Base-by-base conservation (phyloP, 2,329 filamentous ascomycete species). In the Aspergillus neotritici region DNA sequence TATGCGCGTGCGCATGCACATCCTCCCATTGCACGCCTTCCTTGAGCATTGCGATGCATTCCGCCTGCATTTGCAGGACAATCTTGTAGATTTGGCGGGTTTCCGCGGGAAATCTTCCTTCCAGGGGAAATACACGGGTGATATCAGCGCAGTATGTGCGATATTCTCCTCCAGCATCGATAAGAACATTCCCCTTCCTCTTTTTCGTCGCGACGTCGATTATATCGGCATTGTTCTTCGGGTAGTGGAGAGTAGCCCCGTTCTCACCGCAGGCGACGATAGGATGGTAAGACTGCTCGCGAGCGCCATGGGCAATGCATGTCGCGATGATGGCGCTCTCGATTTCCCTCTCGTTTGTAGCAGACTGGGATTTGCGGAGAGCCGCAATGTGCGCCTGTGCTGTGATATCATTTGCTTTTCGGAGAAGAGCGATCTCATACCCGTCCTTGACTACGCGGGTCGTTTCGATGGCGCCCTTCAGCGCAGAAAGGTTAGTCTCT, bases 161-260 rank as follows among this genome's bases (percentile, higher is more conserved):
- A 67, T 82, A 94, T 66, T 97, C 91, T 52, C 83, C 85, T 2
- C 88, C 90, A 1, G 91, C 90, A 62, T 98, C 91, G 4, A 98
- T 73, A 14, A 94, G 82, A 28, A 97, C 71, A 25, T 90, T 75
- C 58, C 90, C 80, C 44, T 83, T 78, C 25, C 59, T 63, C 42
- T 57, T 45, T 29, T 65, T 57, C 2, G 65, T 66, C 3, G 21
- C 40, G 2, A 54, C 46, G 17, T 83, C 80, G 3, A 70, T 69
- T 13, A 97, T 77, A 1, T 81, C 68, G 55, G 85, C 77, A 57
- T 94, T 76, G 62, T 98, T 97, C 41, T 77, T 79, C 34, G 79
- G 77, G 64, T 98, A 98, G 66, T 98, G 93, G 32, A 97, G 72
- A 0, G 86, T 90, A 11, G 85, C 82, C 5, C 86, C 89, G 59